Evolutionary conservation across 371 early-diverging fungal genomes (phyloP).

Genomic region (Actinomortierella ambigua): DNA sequence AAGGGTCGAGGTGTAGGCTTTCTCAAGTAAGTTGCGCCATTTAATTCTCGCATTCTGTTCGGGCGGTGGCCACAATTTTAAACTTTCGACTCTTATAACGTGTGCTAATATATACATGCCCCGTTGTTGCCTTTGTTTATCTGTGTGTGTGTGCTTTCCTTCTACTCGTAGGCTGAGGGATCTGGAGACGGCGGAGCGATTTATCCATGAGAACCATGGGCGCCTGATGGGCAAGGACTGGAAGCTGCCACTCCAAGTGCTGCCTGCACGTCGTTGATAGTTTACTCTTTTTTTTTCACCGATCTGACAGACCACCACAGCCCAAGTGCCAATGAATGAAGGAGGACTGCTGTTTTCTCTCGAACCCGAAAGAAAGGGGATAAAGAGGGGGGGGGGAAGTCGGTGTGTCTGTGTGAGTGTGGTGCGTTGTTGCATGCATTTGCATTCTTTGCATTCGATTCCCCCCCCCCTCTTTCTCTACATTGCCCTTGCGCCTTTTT

Average conservation of each 20-base stretch:
- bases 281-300: too few relatives aligned
- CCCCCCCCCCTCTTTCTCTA: background rate
- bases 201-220: slow-evolving; percentile 39
- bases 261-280: slow-evolving; percentile 27
- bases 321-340: too few relatives aligned
- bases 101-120: background rate
- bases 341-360: too few relatives aligned
- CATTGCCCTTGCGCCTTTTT: background rate
- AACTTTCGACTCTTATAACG: background rate
- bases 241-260: slow-evolving; percentile 36
- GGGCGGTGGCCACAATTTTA: background rate
- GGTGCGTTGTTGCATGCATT: too few relatives aligned
- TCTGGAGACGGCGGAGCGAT: slow-evolving; percentile 22
- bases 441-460: too few relatives aligned
- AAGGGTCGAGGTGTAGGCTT: slow-evolving; percentile 35
- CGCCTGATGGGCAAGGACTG: slow-evolving; percentile 35
- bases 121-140: background rate
- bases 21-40: slow-evolving; percentile 20
- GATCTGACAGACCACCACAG: too few relatives aligned
- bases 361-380: too few relatives aligned
- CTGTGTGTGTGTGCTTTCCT: background rate
- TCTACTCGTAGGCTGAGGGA: slow-evolving; percentile 21
- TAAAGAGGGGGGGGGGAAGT: too few relatives aligned
- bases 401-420: too few relatives aligned
- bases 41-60: background rate